Conservation (phyloP, 495 filamentous ascomycete species). For the Mytilinidion resinicola region DNA sequence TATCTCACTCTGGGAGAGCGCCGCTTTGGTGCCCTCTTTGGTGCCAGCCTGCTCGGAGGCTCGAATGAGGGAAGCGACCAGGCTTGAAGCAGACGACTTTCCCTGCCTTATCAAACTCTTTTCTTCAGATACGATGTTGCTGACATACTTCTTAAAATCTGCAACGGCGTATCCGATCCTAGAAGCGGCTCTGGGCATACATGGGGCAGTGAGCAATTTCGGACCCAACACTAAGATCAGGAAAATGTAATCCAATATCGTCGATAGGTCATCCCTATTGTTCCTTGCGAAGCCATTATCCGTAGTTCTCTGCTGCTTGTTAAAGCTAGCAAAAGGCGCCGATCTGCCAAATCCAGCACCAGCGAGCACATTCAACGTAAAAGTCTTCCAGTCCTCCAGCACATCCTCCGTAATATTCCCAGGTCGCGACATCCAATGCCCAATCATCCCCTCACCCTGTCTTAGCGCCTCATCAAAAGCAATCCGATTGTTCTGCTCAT, state of each 20-base stretch:
- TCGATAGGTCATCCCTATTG: constrained; percentile 12
- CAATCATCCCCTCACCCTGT: constrained; percentile 32
- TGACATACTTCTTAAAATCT: constrained; percentile 4
- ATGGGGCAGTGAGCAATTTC: constrained; percentile 1
- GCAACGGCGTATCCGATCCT: constrained; percentile 2
- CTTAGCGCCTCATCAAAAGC: constrained; percentile 41
- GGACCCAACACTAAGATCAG: constrained; percentile 13
- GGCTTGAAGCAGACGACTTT: neutral
- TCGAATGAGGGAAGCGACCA: constrained; percentile 10
- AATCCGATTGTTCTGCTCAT: constrained; percentile 43
- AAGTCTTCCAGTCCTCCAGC: constrained; percentile 38
- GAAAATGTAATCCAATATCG: constrained; percentile 10
- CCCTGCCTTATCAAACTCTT: constrained; percentile 3
- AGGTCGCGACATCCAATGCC: constrained; percentile 33
- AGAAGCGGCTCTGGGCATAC: constrained; percentile 12
- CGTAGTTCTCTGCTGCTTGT: constrained; percentile 1
- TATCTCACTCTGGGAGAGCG: constrained; percentile 26
- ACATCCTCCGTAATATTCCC: constrained; percentile 16
- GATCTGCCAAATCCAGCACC: constrained; percentile 41
- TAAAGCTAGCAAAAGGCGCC: constrained; percentile 31
- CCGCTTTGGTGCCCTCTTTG: neutral
- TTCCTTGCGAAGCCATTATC: constrained; percentile 1
- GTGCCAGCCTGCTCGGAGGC: constrained; percentile 1
- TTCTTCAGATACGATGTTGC: constrained; percentile 10
- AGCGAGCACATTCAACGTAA: constrained; percentile 44